Conservation (phyloP, 768 basidiomycete species). For the Podaxis rugospora region DNA sequence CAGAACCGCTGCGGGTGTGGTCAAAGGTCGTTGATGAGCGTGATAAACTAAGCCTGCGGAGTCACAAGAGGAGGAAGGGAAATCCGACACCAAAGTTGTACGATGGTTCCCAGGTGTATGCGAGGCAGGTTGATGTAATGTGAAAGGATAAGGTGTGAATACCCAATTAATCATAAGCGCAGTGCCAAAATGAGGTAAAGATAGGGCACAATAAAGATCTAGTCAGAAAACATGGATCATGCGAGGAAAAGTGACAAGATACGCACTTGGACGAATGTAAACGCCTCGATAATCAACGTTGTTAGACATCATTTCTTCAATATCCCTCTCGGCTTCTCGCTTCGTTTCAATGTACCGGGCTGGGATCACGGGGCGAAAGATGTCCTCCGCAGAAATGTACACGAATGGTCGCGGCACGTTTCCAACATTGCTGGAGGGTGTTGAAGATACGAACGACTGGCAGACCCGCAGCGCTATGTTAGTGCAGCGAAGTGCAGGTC, state of each 20-base stretch:
- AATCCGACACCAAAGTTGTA: not conserved
- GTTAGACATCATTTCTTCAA: slow-evolving; percentile 47
- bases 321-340: slow-evolving; percentile 77
- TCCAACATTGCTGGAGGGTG: slow-evolving; percentile 21
- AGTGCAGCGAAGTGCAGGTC: not conserved
- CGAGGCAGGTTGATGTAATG: not conserved
- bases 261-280: slow-evolving; percentile 86
- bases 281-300: slow-evolving; percentile 57
- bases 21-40: slow-evolving; percentile 87
- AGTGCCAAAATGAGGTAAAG: not conserved
- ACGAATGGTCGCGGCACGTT: slow-evolving; percentile 67
- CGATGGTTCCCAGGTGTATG: not conserved
- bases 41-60: slow-evolving; percentile 89
- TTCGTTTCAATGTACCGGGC: slow-evolving; percentile 91
- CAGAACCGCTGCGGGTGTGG: slow-evolving; percentile 78
- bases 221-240: slow-evolving; percentile 6
- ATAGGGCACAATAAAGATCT: not conserved
- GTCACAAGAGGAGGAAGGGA: not conserved
- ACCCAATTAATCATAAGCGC: not conserved
- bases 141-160: not conserved
- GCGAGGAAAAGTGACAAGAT: not conserved
- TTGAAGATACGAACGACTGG: slow-evolving; percentile 61
- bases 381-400: slow-evolving; percentile 93
- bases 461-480: slow-evolving; percentile 67
- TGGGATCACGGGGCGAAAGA: slow-evolving; percentile 84